Evolutionary conservation across 2,329 filamentous ascomycete genomes (phyloP).

Genomic region (Rhinocladiella similis): DNA sequence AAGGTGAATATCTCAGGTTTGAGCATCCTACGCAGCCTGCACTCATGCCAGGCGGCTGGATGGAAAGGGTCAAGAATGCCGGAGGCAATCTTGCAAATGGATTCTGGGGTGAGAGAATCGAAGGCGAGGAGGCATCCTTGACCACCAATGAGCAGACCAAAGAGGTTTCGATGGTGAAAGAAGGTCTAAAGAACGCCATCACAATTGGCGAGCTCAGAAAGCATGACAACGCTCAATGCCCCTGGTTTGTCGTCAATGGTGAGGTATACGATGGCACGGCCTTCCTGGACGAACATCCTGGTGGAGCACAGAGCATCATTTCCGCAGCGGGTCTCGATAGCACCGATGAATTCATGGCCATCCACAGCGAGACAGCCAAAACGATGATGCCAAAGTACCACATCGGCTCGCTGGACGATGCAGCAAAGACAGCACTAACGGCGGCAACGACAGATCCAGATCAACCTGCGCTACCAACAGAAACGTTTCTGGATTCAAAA

Average conservation of each 20-base stretch:
- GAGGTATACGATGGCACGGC: constrained; percentile 84
- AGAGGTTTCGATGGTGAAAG: constrained; percentile 77
- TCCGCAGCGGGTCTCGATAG: constrained; percentile 79
- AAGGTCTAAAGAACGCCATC: constrained; percentile 63
- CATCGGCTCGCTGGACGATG: constrained; percentile 71
- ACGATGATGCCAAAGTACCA: constrained; percentile 85
- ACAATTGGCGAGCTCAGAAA: constrained; percentile 69
- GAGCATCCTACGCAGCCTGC: constrained; percentile 87
- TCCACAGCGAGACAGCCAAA: constrained; percentile 91
- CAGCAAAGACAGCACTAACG: constrained; percentile 56
- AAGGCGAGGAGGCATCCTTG: constrained; percentile 51
- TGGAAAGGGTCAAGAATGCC: constrained; percentile 82
- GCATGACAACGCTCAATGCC: constrained; percentile 64
- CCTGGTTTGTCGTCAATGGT: constrained; percentile 87
- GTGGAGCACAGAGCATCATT: constrained; percentile 80
- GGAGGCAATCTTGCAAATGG: constrained; percentile 80
- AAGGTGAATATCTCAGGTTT: constrained; percentile 67
- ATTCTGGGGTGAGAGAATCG: constrained; percentile 75
- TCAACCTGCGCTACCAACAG: constrained; percentile 47
- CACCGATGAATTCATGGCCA: constrained; percentile 87
- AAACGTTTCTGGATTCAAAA: constrained; percentile 70
- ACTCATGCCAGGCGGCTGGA: constrained; percentile 80
- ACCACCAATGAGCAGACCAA: constrained; percentile 52
- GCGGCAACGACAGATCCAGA: constrained; percentile 44
- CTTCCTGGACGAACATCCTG: constrained; percentile 81